A percentile compares a stretch with the other conserved stretches of the same genome.
These are phyloP conservation scores for Eucalyptus pauciflora DNA, from an alignment of 345 rosid genomes.

Conservation along the genomic window DNA sequence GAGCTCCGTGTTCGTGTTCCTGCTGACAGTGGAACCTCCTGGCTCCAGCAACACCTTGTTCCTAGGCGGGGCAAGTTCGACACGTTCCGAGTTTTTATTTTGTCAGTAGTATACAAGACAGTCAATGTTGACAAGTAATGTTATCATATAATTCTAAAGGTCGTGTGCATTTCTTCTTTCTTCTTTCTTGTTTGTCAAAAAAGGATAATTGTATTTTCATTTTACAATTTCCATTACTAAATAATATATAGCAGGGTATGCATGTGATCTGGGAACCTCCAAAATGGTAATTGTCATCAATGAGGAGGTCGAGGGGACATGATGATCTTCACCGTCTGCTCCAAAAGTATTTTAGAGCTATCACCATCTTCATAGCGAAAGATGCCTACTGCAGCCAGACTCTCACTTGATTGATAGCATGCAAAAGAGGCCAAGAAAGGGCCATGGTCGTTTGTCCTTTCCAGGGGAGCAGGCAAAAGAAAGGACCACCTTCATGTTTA, in stretches of 20 bases:
- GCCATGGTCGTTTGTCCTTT: not conserved
- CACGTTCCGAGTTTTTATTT: not conserved
- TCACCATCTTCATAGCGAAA: not conserved
- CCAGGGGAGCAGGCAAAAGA: not conserved
- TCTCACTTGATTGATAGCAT: too few species aligned
- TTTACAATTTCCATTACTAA: not conserved
- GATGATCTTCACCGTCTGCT: not conserved
- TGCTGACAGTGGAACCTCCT: slow-evolving; percentile 41
- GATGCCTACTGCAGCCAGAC: not conserved
- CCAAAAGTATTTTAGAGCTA: not conserved
- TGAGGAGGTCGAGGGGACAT: not conserved
- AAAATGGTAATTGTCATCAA: not conserved
- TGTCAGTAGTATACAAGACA: not conserved
- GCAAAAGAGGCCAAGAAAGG: not conserved
- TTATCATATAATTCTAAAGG: too few species aligned
- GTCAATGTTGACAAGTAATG: too few species aligned
- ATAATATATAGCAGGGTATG: not conserved
- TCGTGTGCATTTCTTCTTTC: too few species aligned
- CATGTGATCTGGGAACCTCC: not conserved
- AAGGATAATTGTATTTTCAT: too few species aligned
- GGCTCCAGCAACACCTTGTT: slow-evolving; percentile 37
- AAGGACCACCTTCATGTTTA: not conserved
- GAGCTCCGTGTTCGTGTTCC: slow-evolving; percentile 31
- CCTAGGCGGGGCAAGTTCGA: slow-evolving; percentile 65
- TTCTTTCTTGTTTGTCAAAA: too few species aligned